Percentiles rank a stretch among this genome's conserved stretches.
Evolutionary conservation across 2,329 filamentous ascomycete genomes (phyloP).

Genomic region (Capronia epimyces): DNA sequence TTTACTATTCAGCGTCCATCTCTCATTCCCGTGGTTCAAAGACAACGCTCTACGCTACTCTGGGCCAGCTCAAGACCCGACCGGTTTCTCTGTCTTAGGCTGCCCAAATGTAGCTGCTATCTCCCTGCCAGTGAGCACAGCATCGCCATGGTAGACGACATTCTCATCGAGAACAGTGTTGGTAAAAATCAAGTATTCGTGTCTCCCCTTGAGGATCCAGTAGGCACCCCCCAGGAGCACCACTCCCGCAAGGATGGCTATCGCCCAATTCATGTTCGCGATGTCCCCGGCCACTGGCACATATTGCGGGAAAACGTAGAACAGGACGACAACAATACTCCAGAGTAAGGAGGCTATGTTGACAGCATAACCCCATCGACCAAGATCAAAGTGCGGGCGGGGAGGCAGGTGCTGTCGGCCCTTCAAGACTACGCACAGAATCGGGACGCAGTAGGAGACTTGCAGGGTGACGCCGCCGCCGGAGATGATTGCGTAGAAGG

Average conservation of each 20-base stretch:
- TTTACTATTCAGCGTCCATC: too few relatives aligned
- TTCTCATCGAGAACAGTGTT: conserved; percentile 24
- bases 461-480: conserved; percentile 22
- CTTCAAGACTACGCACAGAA: conserved; percentile 20
- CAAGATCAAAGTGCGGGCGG: conserved; percentile 23
- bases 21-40: too few relatives aligned
- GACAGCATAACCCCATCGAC: conserved; percentile 21
- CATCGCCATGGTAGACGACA: conserved; percentile 19
- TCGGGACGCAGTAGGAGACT: conserved; percentile 22
- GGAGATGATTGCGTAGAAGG: conserved; percentile 25
- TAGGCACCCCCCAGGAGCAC: conserved; percentile 21
- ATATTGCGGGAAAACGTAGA: conserved; percentile 24
- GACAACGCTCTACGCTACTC: too few relatives aligned
- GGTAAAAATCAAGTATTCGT: conserved; percentile 20
- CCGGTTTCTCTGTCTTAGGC: conserved; percentile 2
- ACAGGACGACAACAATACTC: conserved; percentile 19
- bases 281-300: conserved; percentile 21
- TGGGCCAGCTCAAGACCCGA: too few relatives aligned
- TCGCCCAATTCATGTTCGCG: conserved; percentile 25
- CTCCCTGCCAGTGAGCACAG: conserved; percentile 14
- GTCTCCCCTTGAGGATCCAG: conserved; percentile 20
- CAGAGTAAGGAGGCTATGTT: conserved; percentile 21
- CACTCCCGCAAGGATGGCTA: conserved; percentile 21
- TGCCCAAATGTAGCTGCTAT: conserved; percentile 14
- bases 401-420: conserved; percentile 21